phyloP scores from a whole-genome alignment of 768 basidiomycete genomes.

The Leccinum uliginosum region DNA sequence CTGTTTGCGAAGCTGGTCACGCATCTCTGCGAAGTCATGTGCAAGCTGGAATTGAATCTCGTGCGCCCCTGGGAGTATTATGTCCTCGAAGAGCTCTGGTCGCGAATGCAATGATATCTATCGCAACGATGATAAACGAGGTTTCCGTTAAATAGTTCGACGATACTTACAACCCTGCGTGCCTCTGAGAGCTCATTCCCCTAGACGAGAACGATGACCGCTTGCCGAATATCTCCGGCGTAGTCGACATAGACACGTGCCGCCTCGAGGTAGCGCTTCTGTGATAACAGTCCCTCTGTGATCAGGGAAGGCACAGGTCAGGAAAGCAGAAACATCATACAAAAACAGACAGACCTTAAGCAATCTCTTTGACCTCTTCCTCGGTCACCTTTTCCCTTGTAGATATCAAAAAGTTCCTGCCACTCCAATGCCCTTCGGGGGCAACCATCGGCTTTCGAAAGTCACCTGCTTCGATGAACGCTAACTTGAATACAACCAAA shows the following conservation, averaged over 20 bases:
- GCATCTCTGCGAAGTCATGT: conserved; percentile 84
- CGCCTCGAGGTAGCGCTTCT: conserved; percentile 78
- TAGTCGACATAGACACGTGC: conserved; percentile 83
- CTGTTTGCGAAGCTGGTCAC: conserved; percentile 85
- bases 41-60: conserved; percentile 72
- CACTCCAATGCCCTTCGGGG: conserved; percentile 83
- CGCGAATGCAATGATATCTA: conserved; percentile 57
- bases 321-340: not conserved
- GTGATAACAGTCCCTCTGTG: conserved; percentile 75
- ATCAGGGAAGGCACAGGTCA: conserved; percentile 1
- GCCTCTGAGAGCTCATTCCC: conserved; percentile 89
- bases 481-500: conserved; percentile 40
- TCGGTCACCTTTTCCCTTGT: conserved; percentile 42
- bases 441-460: conserved; percentile 77
- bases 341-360: conserved; percentile 55
- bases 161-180: conserved; percentile 66
- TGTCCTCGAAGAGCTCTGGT: conserved; percentile 62
- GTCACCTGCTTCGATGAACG: conserved; percentile 65
- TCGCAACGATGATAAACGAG: not conserved
- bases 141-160: conserved; percentile 5
- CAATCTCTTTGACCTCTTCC: conserved; percentile 61
- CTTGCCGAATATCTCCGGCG: conserved; percentile 68
- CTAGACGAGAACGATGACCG: conserved; percentile 70
- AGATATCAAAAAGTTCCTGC: conserved; percentile 88
- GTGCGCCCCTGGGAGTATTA: conserved; percentile 73